Base-by-base conservation (phyloP, 2,329 filamentous ascomycete genomes). In the Xylariaceae sp. region DNA sequence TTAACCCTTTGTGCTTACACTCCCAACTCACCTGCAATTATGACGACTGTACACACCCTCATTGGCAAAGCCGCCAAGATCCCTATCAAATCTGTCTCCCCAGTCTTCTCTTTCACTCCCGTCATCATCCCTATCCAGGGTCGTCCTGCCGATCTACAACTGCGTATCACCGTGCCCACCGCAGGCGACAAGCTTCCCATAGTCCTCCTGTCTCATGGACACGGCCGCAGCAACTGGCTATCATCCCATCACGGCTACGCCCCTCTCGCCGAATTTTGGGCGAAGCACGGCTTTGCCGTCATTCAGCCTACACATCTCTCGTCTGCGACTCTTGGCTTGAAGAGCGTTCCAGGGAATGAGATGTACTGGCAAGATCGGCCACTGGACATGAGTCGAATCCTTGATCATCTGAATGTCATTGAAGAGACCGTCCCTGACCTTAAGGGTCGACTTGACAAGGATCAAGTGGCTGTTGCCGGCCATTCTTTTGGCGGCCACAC, bases 231-330 rank as follows among this genome's bases (percentile, higher is more conserved):
- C 50, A 70, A 71, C 47, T 64, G 69, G 51, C 64, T 75, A 22
- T 71, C 69, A 14, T 75, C 73, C 1, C 63, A 71, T 5, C 65
- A 75, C 38, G 73, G 72, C n/a, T 74, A 73, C 50, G 64, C 63
- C 3, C 73, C 73, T 3, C 58, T 75, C 5, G 67, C 63, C 48
- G 66, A 73, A 45, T 75, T 75, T 63, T 74, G 67, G 64, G 72
- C 72, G 5, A 62, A 67, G 16, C 72, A 71, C 43, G 73, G 72
- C 48, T 75, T 75, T 57, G 70, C 65, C 0, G 73, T 75, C 5
- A 60, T 75, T 11, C 72, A 75, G 51, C 73, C 73, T 3, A 74
- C 72, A 2, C 72, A 74, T 54, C 59, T 75, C 2, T 67, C 63
- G 47, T 74, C 72, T 18, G 57, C 58, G 38, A 66, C 65, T 2